Evolutionary conservation across 2,329 filamentous ascomycete genomes (phyloP).

Genomic region (Aspergillus sp.): DNA sequence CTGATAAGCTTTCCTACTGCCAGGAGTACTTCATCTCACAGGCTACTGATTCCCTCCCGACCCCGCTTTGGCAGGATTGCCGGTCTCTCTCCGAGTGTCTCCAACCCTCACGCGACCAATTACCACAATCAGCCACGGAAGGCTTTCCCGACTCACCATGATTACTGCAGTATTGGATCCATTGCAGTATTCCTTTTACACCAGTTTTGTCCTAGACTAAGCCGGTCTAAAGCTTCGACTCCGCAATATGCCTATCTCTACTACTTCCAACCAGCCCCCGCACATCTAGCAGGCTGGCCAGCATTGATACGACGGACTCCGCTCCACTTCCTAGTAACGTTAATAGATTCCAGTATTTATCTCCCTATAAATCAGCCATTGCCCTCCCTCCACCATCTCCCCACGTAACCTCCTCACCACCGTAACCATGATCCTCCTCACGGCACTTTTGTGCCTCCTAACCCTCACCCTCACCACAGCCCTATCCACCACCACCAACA

Average conservation of each 20-base stretch:
- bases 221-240: neutral
- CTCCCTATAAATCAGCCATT: too few relatives aligned
- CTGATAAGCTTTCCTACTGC: neutral
- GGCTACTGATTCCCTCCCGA: neutral
- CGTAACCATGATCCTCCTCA: neutral
- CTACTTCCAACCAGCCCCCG: neutral
- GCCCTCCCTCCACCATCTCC: neutral
- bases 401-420: neutral
- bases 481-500: slow-evolving; percentile 23
- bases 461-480: slow-evolving; percentile 20
- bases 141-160: neutral
- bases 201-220: neutral
- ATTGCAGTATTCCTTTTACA: neutral
- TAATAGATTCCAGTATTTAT: neutral
- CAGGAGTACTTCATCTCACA: too few relatives aligned
- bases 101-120: slow-evolving; percentile 6
- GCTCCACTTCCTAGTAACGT: neutral
- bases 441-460: neutral
- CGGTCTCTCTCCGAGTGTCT: neutral
- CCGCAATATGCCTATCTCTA: neutral
- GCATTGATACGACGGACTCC: neutral
- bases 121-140: neutral
- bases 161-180: too few relatives aligned
- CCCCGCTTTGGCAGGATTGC: neutral
- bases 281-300: neutral